phyloP scores from a whole-genome alignment of 139 green algal genomes.

The Chlamydomonas sphaeroides region DNA sequence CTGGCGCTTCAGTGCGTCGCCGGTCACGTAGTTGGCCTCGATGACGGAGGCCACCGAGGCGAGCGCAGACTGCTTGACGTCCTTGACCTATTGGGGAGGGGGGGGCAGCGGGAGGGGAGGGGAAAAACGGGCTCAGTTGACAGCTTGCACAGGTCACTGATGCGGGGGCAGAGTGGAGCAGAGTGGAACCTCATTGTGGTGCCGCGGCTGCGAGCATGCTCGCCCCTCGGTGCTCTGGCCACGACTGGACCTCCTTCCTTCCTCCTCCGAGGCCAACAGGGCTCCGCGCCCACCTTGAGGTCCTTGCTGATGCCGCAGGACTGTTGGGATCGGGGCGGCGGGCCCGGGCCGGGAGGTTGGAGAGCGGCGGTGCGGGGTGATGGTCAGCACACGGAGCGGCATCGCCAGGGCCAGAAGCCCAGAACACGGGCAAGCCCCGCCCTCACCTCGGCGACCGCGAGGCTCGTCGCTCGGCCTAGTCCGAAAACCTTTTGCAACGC shows the following conservation, averaged over 20 bases:
- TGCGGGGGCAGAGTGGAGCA: too few relatives aligned
- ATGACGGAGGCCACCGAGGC: conserved; percentile 48
- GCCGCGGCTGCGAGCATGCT: too few relatives aligned
- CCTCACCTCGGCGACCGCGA: neutral
- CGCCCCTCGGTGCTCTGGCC: too few relatives aligned
- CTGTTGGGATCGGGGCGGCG: too few relatives aligned
- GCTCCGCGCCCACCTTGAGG: conserved; percentile 36
- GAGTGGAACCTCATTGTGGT: too few relatives aligned
- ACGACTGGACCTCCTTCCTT: too few relatives aligned
- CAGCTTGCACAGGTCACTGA: too few relatives aligned
- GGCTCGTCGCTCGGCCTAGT: neutral
- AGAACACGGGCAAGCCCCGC: too few relatives aligned
- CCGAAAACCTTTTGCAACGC: conserved; percentile 7
- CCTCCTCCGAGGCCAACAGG: neutral
- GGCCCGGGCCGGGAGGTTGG: too few relatives aligned
- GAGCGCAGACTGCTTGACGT: conserved; percentile 57
- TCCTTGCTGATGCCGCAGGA: conserved; percentile 58
- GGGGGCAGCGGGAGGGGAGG: neutral
- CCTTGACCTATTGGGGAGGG: conserved; percentile 43
- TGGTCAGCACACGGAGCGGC: too few relatives aligned
- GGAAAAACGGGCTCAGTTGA: neutral
- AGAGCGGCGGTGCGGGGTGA: too few relatives aligned
- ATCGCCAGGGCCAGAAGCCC: too few relatives aligned
- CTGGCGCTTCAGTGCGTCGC: conserved; percentile 46
- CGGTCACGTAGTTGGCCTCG: conserved; percentile 47